Conservation (phyloP, 805 yeast genomes). For the Suhomyces faveliae region DNA sequence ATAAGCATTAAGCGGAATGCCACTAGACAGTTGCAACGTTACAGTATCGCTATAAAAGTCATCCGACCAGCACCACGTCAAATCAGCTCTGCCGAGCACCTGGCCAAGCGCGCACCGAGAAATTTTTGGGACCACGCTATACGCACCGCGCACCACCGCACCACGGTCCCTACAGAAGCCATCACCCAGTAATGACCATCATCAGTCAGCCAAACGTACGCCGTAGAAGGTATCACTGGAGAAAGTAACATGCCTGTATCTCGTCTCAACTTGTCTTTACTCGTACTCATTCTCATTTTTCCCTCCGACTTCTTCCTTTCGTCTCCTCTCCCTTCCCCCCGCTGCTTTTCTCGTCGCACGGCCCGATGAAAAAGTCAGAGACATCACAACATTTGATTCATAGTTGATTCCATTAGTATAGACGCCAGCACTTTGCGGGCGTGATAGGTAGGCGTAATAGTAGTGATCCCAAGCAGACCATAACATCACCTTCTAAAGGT, state of each 20-base stretch:
- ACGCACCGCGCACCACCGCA: neutral
- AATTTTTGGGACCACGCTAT: neutral
- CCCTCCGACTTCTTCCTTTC: neutral
- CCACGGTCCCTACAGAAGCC: neutral
- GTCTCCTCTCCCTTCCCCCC: neutral
- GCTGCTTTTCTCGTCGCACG: neutral
- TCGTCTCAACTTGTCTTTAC: neutral
- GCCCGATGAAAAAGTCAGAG: neutral
- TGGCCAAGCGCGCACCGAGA: neutral
- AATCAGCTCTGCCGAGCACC: neutral
- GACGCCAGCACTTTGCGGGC: slow-evolving; percentile 1
- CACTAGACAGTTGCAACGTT: no score
- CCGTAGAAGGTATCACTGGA: neutral
- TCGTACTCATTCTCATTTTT: neutral
- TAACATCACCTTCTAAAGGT: no score
- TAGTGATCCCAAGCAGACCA: neutral
- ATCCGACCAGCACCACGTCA: no score
- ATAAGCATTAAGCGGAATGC: no score
- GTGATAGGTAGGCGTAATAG: neutral
- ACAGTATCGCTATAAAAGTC: no score
- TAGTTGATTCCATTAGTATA: neutral
- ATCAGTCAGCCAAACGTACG: no score
- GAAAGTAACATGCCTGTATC: neutral
- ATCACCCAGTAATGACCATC: no score
- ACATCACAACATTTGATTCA: neutral